Evolutionary conservation across 495 filamentous ascomycete species (phyloP).

Genomic region (Darksidea phi): DNA sequence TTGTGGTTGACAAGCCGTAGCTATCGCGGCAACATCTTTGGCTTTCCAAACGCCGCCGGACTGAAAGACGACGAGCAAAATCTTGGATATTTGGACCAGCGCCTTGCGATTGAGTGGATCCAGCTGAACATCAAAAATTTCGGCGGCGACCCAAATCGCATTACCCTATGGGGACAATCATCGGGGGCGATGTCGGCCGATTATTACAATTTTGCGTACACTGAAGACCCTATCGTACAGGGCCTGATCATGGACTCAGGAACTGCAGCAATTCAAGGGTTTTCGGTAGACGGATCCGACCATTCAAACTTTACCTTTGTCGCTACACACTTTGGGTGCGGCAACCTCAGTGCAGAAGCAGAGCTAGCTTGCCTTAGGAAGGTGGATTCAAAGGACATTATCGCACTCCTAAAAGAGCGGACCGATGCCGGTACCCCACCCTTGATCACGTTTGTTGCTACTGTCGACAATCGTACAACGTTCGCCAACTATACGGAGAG

Average conservation of each 20-base stretch:
- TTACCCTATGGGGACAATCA: constrained; percentile 53
- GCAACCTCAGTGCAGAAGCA: background rate
- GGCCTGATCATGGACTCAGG: constrained; percentile 52
- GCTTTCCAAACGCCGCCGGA: constrained; percentile 54
- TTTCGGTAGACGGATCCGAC: constrained; percentile 38
- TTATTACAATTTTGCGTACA: constrained; percentile 47
- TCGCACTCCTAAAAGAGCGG: constrained; percentile 12
- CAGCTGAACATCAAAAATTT: constrained; percentile 51
- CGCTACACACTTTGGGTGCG: constrained; percentile 25
- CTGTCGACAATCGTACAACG: constrained; percentile 22
- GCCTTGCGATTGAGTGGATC: constrained; percentile 48
- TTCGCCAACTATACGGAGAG: constrained; percentile 35
- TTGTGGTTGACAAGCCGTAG: constrained; percentile 9
- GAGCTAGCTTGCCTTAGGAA: constrained; percentile 34
- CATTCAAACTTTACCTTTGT: constrained; percentile 51
- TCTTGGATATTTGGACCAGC: constrained; percentile 64
- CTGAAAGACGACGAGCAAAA: constrained; percentile 42
- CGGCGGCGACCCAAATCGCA: constrained; percentile 56
- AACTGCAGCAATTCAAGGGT: constrained; percentile 36
- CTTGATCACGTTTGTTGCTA: constrained; percentile 19
- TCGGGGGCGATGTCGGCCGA: constrained; percentile 44
- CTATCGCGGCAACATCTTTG: constrained; percentile 66
- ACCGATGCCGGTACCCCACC: constrained; percentile 13
- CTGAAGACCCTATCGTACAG: constrained; percentile 48
- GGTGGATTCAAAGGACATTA: constrained; percentile 9